Conservation (phyloP, 2,329 filamentous ascomycete genomes). For the Fusarium abutilonis region DNA sequence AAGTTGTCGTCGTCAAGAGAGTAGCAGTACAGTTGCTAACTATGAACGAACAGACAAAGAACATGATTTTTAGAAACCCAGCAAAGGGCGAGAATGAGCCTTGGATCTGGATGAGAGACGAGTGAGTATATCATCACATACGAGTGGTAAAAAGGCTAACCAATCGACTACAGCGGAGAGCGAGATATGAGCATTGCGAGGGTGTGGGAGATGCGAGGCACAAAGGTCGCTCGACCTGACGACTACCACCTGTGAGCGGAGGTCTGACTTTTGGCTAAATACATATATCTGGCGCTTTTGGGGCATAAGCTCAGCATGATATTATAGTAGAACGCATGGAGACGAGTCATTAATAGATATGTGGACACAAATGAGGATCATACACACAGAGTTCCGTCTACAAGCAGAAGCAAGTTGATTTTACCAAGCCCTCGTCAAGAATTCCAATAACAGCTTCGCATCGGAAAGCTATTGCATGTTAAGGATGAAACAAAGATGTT, state of each 20-base stretch:
- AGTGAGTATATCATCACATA: constrained; percentile 13
- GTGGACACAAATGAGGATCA: no score
- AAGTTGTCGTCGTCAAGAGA: background rate
- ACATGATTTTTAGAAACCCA: constrained; percentile 43
- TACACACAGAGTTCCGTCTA: no score
- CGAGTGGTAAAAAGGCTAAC: background rate
- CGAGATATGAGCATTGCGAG: constrained; percentile 38
- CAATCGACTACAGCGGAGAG: constrained; percentile 7
- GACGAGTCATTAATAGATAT: no score
- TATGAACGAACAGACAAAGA: constrained; percentile 25
- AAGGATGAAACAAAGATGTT: constrained; percentile 39
- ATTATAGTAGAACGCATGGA: no score
- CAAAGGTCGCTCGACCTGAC: constrained; percentile 28
- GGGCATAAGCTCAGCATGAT: no score
- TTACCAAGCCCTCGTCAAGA: constrained; percentile 60
- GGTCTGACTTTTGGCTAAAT: constrained; percentile 48
- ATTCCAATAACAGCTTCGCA: constrained; percentile 68
- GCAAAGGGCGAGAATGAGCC: constrained; percentile 36
- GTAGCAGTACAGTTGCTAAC: background rate
- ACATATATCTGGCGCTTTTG: no score
- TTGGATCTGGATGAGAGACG: constrained; percentile 34
- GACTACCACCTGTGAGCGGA: constrained; percentile 38
- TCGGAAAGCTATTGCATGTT: constrained; percentile 71
- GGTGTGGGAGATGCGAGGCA: constrained; percentile 41
- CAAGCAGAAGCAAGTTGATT: no score